Base-by-base conservation (phyloP, 768 basidiomycete species). In the Calocera viscosa region DNA sequence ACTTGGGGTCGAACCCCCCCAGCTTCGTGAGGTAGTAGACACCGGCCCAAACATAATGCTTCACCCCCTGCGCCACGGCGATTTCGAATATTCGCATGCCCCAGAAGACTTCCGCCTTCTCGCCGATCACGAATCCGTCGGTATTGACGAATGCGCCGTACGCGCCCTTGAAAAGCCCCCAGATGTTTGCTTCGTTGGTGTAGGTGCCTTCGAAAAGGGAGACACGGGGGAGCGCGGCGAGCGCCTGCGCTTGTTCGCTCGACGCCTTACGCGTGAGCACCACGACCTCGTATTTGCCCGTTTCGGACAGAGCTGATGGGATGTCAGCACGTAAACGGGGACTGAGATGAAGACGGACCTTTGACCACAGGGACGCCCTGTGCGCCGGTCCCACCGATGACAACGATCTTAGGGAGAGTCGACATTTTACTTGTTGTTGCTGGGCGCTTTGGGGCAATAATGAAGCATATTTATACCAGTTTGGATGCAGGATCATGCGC, bases 151-250 rank as follows among this genome's bases (percentile, higher is more conserved):
- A 70, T 8, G 65, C 43, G 24, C 68, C 69, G 32, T 78, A 78
- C 32, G 73, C 76, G 8, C 75, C 79, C 63, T 79, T 68, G 33
- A 78, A 67, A 68, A 30, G 22, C n/a, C 5, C 32, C 32, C 26
- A 33, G 19, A 67, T 26, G 14, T 24, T 30, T 17, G 64, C 30
- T 12, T 38, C 32, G 60, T 67, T 40, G 38, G 30, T 49, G 32
- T 47, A 66, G 32, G 64, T 33, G 19, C 64, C 64, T 65, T 33
- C 60, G 60, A 63, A 63, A 3, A 35, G 43, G 16, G 43, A 47
- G 3, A 47, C 43, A 24, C 19, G 5, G 43, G 43, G 43, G 32
- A 39, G 66, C 2, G 24, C 5, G 26, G 41, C 47, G 14, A 66
- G 30, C 16, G 7, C 47, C 17, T 49, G 26, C 7, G 65, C 65